These are phyloP conservation scores for Orbilia quercus DNA, from an alignment of 2,329 filamentous ascomycete species.

Conservation along the genomic window DNA sequence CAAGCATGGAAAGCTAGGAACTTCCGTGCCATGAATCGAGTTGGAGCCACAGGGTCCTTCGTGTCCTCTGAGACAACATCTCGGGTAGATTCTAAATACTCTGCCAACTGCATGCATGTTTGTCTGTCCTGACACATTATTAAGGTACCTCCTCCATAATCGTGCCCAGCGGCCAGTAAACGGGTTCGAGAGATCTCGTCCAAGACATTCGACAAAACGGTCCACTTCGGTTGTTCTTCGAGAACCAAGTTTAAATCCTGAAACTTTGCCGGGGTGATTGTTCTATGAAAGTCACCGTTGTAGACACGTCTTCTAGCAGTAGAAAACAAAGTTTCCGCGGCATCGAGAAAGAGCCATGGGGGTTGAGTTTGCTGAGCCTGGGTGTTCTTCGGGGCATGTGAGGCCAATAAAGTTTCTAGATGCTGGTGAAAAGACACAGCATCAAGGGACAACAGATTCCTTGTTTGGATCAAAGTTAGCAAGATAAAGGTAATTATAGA, in stretches of 20 bases:
- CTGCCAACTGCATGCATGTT: constrained; percentile 86
- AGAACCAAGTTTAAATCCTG: constrained; percentile 76
- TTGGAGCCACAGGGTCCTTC: constrained; percentile 28
- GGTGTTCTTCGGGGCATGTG: constrained; percentile 86
- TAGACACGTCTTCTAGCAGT: constrained; percentile 90
- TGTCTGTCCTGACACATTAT: constrained; percentile 94
- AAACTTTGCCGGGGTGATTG: constrained; percentile 70
- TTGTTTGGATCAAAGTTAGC: constrained; percentile 57
- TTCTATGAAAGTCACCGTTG: constrained; percentile 74
- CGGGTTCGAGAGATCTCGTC: constrained; percentile 92
- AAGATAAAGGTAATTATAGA: constrained; percentile 51
- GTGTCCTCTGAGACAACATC: constrained; percentile 69
- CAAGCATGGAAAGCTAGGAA: constrained; percentile 87
- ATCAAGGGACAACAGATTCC: constrained; percentile 82
- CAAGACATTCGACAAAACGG: constrained; percentile 84
- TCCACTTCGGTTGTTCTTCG: constrained; percentile 96
- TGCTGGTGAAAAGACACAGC: constrained; percentile 91
- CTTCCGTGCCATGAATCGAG: constrained; percentile 76
- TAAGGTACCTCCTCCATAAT: constrained; percentile 89
- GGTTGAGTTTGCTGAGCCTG: constrained; percentile 89
- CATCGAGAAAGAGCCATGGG: constrained; percentile 95
- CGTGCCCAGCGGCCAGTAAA: constrained; percentile 82
- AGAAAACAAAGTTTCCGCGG: constrained; percentile 92
- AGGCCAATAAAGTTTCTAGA: constrained; percentile 90
- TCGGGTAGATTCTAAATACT: constrained; percentile 92